Evolutionary conservation across 371 early-diverging fungal genomes (phyloP).

Genomic region (Syncephalis plumigaleata): DNA sequence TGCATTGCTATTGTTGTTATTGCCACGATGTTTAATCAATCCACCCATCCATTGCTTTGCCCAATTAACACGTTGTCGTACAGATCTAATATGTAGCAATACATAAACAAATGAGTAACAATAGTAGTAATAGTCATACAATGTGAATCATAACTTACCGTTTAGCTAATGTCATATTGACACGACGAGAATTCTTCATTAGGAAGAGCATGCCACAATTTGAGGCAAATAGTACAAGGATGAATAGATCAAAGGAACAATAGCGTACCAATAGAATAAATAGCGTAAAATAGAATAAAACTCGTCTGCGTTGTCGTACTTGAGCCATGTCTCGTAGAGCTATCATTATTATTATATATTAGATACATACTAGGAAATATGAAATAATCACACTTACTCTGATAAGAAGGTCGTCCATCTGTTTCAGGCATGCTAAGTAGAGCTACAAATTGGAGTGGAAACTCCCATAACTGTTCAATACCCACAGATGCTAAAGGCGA

Average conservation of each 20-base stretch:
- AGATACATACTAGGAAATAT: neutral
- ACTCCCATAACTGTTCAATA: slow-evolving; percentile 9
- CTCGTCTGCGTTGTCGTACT: slow-evolving; percentile 18
- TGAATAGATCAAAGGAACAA: slow-evolving; percentile 24
- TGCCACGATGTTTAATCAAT: slow-evolving; percentile 2
- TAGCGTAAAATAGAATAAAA: slow-evolving; percentile 13
- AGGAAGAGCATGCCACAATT: slow-evolving; percentile 23
- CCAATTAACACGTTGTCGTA: slow-evolving; percentile 25
- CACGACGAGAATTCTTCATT: slow-evolving; percentile 26
- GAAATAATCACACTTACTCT: neutral
- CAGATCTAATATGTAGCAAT: slow-evolving; percentile 12
- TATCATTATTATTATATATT: neutral
- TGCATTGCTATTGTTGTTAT: slow-evolving; percentile 1
- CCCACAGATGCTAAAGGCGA: too few relatives aligned
- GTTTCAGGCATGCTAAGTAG: slow-evolving; percentile 21
- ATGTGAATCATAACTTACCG: slow-evolving; percentile 3
- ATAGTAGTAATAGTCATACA: neutral
- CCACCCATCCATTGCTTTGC: slow-evolving; percentile 30
- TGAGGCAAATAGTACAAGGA: slow-evolving; percentile 18
- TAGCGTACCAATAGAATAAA: slow-evolving; percentile 20
- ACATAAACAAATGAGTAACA: neutral
- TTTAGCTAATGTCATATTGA: slow-evolving; percentile 29
- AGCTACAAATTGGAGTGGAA: slow-evolving; percentile 21
- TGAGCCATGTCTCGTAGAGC: slow-evolving; percentile 18
- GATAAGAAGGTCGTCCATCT: slow-evolving; percentile 10